These are phyloP conservation scores for Glycine tomentella DNA, from an alignment of 306 rosid genomes.

Conservation along the genomic window DNA sequence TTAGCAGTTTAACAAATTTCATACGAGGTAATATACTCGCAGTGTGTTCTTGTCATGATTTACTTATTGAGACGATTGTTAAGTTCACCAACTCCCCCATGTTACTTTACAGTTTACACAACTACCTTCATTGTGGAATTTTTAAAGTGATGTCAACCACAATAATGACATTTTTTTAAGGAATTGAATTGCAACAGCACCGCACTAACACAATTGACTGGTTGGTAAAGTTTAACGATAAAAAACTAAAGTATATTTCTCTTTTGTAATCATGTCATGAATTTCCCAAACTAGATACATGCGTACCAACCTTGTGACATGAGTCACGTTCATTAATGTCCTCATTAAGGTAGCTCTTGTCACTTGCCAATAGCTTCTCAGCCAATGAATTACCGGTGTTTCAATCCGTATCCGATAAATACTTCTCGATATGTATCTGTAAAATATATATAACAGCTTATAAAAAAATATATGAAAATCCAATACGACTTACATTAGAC, in stretches of 20 bases:
- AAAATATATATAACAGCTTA: too few relatives aligned
- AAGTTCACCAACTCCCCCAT: constrained; percentile 38
- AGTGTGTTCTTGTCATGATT: constrained; percentile 11
- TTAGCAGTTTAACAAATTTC: neutral
- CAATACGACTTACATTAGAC: too few relatives aligned
- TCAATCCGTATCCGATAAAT: too few relatives aligned
- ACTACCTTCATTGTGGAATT: neutral
- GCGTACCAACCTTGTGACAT: constrained; percentile 12
- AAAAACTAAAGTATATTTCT: neutral
- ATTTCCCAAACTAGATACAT: neutral
- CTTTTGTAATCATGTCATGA: constrained; percentile 24
- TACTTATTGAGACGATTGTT: neutral
- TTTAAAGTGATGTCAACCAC: neutral
- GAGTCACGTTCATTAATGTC: constrained; percentile 17
- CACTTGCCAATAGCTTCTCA: neutral
- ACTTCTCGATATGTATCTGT: too few relatives aligned
- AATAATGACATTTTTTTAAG: neutral
- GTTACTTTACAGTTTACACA: neutral
- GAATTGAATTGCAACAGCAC: neutral
- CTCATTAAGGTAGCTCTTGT: constrained; percentile 28
- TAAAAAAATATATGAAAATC: too few relatives aligned
- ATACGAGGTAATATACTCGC: neutral
- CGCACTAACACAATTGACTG: constrained; percentile 4
- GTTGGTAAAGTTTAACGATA: neutral
- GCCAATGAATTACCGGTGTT: too few relatives aligned